A percentile compares a stretch with the other conserved stretches of the same genome.
These are phyloP conservation scores for Zalaria obscura DNA, from an alignment of 2,329 filamentous ascomycete genomes.

Conservation along the genomic window DNA sequence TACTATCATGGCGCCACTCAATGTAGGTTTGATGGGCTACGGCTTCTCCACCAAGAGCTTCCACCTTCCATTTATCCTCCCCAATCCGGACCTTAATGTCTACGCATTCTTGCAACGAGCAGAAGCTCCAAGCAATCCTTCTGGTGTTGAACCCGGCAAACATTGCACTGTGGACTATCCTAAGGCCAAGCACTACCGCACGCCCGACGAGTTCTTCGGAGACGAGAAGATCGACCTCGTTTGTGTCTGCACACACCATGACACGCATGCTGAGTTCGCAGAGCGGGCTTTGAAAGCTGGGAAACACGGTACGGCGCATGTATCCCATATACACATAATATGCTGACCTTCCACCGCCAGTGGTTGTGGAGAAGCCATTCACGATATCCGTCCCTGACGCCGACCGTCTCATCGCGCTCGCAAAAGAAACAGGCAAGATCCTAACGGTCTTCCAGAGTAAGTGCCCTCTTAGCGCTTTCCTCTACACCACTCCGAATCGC, in stretches of 20 bases:
- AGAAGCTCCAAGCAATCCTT: constrained; percentile 18
- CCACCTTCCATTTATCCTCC: constrained; percentile 36
- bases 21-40: constrained; percentile 37
- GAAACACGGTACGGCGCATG: constrained; percentile 20
- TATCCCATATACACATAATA: not conserved
- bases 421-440: constrained; percentile 16
- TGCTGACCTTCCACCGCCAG: constrained; percentile 8
- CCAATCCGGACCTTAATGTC: constrained; percentile 31
- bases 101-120: constrained; percentile 36
- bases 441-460: constrained; percentile 20
- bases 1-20: constrained; percentile 20
- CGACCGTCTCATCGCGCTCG: constrained; percentile 17
- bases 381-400: constrained; percentile 19
- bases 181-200: constrained; percentile 20
- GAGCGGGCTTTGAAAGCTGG: constrained; percentile 19
- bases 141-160: constrained; percentile 16
- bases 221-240: constrained; percentile 20
- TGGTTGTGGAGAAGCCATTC: constrained; percentile 26
- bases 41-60: constrained; percentile 35
- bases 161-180: constrained; percentile 38
- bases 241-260: constrained; percentile 19
- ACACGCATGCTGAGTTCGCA: constrained; percentile 17
- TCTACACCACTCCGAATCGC: not conserved
- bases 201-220: constrained; percentile 19
- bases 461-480: not conserved